A percentile compares a stretch with the other conserved stretches of the same genome.
phyloP scores from a whole-genome alignment of 805 yeast genomes.

The Saturnispora mendoncae region DNA sequence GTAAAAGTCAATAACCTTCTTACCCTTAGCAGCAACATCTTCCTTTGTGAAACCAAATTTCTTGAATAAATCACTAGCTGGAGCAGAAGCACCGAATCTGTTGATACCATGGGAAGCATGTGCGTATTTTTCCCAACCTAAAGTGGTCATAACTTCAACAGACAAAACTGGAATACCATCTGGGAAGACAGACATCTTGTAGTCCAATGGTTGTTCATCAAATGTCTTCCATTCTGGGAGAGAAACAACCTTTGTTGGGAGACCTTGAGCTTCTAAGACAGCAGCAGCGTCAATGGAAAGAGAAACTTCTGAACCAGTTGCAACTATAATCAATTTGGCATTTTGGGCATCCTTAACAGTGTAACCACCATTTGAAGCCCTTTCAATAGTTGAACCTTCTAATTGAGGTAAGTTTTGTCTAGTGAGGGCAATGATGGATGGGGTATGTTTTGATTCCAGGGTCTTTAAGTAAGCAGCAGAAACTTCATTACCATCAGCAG shows the following conservation, averaged over 20 bases:
- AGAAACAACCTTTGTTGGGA: conserved; percentile 78
- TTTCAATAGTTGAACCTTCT: conserved; percentile 84
- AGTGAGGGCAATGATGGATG: conserved; percentile 66
- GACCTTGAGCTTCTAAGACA: conserved; percentile 53
- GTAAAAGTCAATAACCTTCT: conserved; percentile 72
- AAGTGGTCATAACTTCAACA: conserved; percentile 85
- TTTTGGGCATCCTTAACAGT: conserved; percentile 48
- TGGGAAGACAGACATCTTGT: conserved; percentile 82
- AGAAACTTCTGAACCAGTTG: conserved; percentile 93
- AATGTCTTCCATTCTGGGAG: conserved; percentile 89
- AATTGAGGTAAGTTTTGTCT: conserved; percentile 91
- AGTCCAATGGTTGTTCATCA: conserved; percentile 72
- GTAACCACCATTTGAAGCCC: conserved; percentile 94
- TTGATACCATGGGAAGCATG: conserved; percentile 95
- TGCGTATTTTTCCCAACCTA: conserved; percentile 91
- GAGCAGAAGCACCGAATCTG: conserved; percentile 96
- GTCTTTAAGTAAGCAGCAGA: conserved; percentile 75
- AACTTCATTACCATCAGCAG: conserved; percentile 86
- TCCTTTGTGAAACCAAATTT: conserved; percentile 86
- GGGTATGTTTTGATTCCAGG: conserved; percentile 52
- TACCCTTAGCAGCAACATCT: conserved; percentile 82
- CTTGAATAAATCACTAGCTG: conserved; percentile 74
- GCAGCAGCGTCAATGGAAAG: conserved; percentile 77
- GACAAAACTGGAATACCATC: conserved; percentile 90
- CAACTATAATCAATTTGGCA: conserved; percentile 68